Base-by-base conservation (phyloP, 306 rosid genomes). In the Vachellia collinsii region DNA sequence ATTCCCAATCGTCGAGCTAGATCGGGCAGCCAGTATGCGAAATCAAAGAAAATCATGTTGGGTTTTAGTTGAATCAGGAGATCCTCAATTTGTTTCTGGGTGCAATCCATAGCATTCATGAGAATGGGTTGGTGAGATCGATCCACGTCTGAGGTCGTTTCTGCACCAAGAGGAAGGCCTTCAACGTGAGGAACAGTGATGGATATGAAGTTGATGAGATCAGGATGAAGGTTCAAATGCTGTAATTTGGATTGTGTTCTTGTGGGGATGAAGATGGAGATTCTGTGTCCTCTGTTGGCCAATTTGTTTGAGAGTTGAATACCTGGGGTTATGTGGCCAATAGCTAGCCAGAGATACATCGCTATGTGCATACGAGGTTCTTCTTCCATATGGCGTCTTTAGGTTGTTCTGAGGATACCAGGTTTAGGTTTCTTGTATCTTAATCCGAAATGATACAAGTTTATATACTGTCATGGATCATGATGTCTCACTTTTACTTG, bases 201-300 rank as follows among this genome's bases (percentile, higher is more conserved):
- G 5, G 77, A 74, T 63, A 70, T 20, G 63, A 82, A 59, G 25
- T 67, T 46, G 6, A 82, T 82, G 42, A 59, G 74, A 23, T 5
- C 4, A 14, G 67, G 81, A 54, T 61, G 7, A 23, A 70, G 85
- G 8, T 82, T 82, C 13, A 76, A 37, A 17, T 71, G 25, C 34
- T 70, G 47, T 5, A 82, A 38, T 54, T 76, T 82, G 51, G 50
- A 37, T 23, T 47, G 72, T 37, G 77, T 76, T 69, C 62, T 38
- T 71, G 2, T 56, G 65, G 80, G 84, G 47, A 75, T 9, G 51
- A 81, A 50, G 46, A 80, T 75, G 71, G 84, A 82, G 73, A 76
- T 82, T 61, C 17, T 82, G 46, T 82, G 81, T 39, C 85, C 85
- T 69, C 47, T 70, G 50, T 59, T 0, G 23, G 85, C 85, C 37